Base-by-base conservation (phyloP, 139 green algal species). In the Astrephomene gubernaculifera region DNA sequence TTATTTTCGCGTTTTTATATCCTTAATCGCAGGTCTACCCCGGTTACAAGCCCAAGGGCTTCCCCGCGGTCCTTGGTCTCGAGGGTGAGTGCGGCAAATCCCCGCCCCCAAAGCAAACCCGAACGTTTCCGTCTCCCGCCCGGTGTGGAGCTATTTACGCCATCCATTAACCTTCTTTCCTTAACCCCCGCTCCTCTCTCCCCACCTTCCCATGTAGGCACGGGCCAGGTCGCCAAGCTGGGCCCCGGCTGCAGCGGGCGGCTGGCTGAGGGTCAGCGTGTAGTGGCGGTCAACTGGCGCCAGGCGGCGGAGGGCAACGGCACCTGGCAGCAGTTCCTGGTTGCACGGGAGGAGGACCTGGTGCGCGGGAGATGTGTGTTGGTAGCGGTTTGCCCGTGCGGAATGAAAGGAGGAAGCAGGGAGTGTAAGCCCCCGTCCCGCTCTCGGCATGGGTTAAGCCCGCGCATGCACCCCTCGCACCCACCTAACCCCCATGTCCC, bases 71-170 rank as follows among this genome's bases (percentile, higher is more conserved):
- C 6, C 65, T 71, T 1, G 90, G 90, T 6, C 71, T 93, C 27
- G 90, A 93, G 78, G 90, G 89, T 89, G 87, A 89, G 84, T 82
- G 78, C 61, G 0, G 19, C n/a, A 9, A 21, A 70, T 67, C 57
- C 21, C 33, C 7, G 10, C n/a, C n/a, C n/a, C n/a, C n/a, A n/a
- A n/a, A n/a, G n/a, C n/a, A n/a, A n/a, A n/a, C n/a, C n/a, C n/a
- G n/a, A n/a, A n/a, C n/a, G n/a, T n/a, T n/a, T n/a, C n/a, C n/a
- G n/a, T n/a, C n/a, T n/a, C n/a, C n/a, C n/a, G n/a, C n/a, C n/a
- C n/a, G n/a, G n/a, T n/a, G n/a, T n/a, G n/a, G n/a, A n/a, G n/a
- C n/a, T n/a, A n/a, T n/a, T n/a, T n/a, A n/a, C n/a, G n/a, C n/a
- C n/a, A n/a, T n/a, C n/a, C n/a, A n/a, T n/a, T n/a, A n/a, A n/a